Base-by-base conservation (phyloP, 225 moss, liverwort and hornwort species). In the Marchantia polymorpha region DNA sequence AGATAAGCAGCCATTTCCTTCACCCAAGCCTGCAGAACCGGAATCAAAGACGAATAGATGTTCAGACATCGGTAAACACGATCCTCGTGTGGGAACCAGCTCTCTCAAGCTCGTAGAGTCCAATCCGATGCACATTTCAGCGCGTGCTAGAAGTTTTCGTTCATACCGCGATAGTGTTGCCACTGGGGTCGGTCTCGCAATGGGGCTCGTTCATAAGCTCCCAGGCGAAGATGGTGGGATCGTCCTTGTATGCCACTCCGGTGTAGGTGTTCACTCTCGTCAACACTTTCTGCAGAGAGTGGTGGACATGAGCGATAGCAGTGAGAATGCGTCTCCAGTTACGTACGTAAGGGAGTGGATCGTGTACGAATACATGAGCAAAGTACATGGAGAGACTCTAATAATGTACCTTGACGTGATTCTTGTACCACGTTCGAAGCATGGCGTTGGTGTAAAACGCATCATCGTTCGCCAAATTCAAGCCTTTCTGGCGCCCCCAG, bases 1-100 rank as follows among this genome's bases (percentile, higher is more conserved):
- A 92, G 86, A 58, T 81, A 88, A 31, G 77, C 61, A 0, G 89
- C 91, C 92, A 92, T 92, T 73, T 92, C 92, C 73, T 49, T 52
- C n/a, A 92, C 81, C 92, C 92, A 91, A 20, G 64, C 29, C 92
- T 92, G 91, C 23, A 31, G 23, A 12, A 10, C 10, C 23, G 13
- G 47, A 46, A 10, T 14, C 29, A 2, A 15, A 76, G 3, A 73
- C 9, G 39, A 70, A 15, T 50, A 31, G 7, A 8, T 17, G 0
- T 16, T 20, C 15, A 58, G 20, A 17, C 6, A 15, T 58, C 20
- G 15, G 14, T 58, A 15, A 58, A 58, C 20, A 58, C 20, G 6
- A 58, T 4, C 15, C 58, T 4, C 58, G 15, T 7, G 0, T 7
- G 58, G 58, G 17, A 47, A 46, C 20, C 12, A 22, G 10, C 15